Percentiles rank a stretch among this genome's conserved stretches.
Evolutionary conservation across 805 yeast species (phyloP).

Genomic region (Myxozyma geophila): DNA sequence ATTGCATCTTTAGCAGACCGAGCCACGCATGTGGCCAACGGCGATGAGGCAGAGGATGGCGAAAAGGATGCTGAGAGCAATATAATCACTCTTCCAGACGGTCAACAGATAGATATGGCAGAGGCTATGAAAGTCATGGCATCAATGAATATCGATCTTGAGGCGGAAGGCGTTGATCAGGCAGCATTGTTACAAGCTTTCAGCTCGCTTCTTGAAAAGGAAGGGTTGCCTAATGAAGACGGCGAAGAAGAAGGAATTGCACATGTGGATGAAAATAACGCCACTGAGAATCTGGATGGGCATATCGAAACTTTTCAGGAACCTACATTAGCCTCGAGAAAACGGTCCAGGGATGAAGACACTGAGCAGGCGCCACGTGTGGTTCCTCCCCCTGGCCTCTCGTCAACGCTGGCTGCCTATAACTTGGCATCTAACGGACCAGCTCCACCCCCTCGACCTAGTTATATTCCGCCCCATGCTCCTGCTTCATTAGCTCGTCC

Average conservation of each 20-base stretch:
- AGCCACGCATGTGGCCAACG: neutral
- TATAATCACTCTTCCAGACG: slow-evolving; percentile 2
- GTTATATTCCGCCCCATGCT: neutral
- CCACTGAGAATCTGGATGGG: neutral
- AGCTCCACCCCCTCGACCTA: slow-evolving; percentile 1
- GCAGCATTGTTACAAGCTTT: slow-evolving; percentile 10
- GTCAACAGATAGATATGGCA: slow-evolving; percentile 8
- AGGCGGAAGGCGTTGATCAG: slow-evolving; percentile 15
- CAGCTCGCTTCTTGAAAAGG: slow-evolving; percentile 11
- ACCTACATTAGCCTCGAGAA: neutral
- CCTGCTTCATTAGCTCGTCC: neutral
- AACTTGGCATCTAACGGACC: neutral
- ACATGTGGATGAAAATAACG: neutral
- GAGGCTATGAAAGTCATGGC: slow-evolving; percentile 1
- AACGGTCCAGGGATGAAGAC: slow-evolving; percentile 3
- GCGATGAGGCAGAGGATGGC: neutral
- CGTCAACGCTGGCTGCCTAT: neutral
- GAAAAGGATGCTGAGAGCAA: slow-evolving; percentile 4
- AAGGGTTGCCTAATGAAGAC: neutral
- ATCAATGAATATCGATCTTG: slow-evolving; percentile 11
- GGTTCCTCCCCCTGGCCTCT: neutral
- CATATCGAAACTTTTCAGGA: neutral
- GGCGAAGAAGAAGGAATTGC: neutral
- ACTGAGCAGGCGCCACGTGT: neutral
- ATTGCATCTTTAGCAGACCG: neutral